A percentile compares a stretch with the other conserved stretches of the same genome.
These are phyloP conservation scores for Nakazawaea pomicola DNA, from an alignment of 805 yeast genomes.

Conservation along the genomic window DNA sequence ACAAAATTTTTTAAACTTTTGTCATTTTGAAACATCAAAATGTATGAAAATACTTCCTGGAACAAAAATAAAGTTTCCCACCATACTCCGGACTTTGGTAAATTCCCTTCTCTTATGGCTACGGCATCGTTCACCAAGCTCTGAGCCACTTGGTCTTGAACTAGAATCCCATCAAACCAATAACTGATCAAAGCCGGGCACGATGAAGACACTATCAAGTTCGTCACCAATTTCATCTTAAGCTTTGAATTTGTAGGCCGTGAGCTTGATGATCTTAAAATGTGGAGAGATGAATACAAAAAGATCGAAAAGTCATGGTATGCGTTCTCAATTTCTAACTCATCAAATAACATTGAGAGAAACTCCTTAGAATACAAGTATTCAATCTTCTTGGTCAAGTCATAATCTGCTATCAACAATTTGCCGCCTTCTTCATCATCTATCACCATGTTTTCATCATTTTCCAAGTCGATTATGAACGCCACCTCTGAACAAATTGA, in stretches of 20 bases:
- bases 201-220: slow-evolving; percentile 20
- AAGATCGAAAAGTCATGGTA: slow-evolving; percentile 1
- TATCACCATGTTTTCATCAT: slow-evolving; percentile 1
- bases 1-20: slow-evolving; percentile 44
- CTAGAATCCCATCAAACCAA: slow-evolving; percentile 18
- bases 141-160: slow-evolving; percentile 10
- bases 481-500: slow-evolving; percentile 15
- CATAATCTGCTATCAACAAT: slow-evolving; percentile 7
- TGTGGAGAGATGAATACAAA: slow-evolving; percentile 5
- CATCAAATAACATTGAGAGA: background rate
- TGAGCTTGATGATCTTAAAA: background rate
- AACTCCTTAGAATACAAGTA: background rate
- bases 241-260: slow-evolving; percentile 14
- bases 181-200: slow-evolving; percentile 16
- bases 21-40: slow-evolving; percentile 65
- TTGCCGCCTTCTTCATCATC: slow-evolving; percentile 10
- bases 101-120: slow-evolving; percentile 12
- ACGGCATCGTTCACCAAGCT: slow-evolving; percentile 16
- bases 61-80: slow-evolving; percentile 41
- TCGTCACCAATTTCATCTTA: slow-evolving; percentile 19
- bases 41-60: slow-evolving; percentile 60
- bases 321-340: background rate
- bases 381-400: background rate
- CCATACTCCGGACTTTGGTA: slow-evolving; percentile 18
- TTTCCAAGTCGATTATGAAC: slow-evolving; percentile 15